A percentile compares a stretch with the other conserved stretches of the same genome.
phyloP scores from a whole-genome alignment of 2,329 filamentous ascomycete species.

The Orbilia quercus region DNA sequence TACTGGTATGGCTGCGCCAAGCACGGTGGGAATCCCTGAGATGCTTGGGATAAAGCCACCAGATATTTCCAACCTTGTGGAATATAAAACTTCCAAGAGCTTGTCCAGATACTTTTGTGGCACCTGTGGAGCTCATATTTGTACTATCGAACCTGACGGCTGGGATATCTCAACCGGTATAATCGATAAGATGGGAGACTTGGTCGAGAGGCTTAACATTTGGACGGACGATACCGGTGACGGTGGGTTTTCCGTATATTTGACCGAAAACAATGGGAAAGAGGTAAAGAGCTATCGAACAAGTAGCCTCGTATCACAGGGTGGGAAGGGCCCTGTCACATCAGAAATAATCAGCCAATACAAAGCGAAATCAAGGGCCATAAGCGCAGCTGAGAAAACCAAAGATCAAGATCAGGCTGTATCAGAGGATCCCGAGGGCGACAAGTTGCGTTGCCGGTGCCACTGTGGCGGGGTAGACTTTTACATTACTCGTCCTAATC shows the following conservation, averaged over 20 bases:
- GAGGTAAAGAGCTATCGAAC: slow-evolving; percentile 23
- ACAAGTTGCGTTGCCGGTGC: slow-evolving; percentile 36
- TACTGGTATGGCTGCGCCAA: slow-evolving; percentile 22
- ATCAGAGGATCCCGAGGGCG: no score
- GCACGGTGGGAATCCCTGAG: slow-evolving; percentile 19
- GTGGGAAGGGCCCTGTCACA: slow-evolving; percentile 12
- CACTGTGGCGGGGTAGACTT: slow-evolving; percentile 50
- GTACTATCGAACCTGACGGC: slow-evolving; percentile 25
- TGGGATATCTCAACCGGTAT: slow-evolving; percentile 37
- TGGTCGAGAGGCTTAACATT: slow-evolving; percentile 25
- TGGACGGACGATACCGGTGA: slow-evolving; percentile 42
- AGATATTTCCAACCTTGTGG: slow-evolving; percentile 27
- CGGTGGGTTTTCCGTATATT: slow-evolving; percentile 24
- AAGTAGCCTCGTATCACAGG: slow-evolving; percentile 12
- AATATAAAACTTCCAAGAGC: slow-evolving; percentile 32
- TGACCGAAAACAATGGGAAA: slow-evolving; percentile 23
- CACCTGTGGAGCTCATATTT: slow-evolving; percentile 41
- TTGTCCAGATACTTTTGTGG: slow-evolving; percentile 35
- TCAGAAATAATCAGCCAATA: not conserved
- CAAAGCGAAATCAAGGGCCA: slow-evolving; percentile 25
- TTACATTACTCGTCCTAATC: slow-evolving; percentile 29
- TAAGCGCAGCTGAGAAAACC: not conserved
- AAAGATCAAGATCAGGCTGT: not conserved
- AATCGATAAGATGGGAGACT: slow-evolving; percentile 14
- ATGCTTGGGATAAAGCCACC: slow-evolving; percentile 15